Base-by-base conservation (phyloP, 257 asterid genomes). In the Scutellaria galericulata region DNA sequence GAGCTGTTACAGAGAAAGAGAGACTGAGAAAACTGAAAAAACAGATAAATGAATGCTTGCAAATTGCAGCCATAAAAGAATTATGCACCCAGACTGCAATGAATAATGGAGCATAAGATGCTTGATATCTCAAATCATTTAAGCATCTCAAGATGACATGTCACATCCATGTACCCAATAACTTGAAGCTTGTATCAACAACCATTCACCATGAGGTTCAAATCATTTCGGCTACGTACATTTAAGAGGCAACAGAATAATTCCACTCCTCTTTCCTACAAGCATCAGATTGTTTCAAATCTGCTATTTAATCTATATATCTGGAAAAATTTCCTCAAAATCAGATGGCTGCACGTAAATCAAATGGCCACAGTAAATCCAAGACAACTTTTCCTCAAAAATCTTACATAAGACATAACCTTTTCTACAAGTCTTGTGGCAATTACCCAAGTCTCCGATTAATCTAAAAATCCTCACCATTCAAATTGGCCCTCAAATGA, bases 1-100 rank as follows among this genome's bases (percentile, higher is more conserved):
- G 24, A 94, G 95, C 97, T 91, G 96, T 75, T 51, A 55, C 47
- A 67, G 68, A 63, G 55, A 39, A 67, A 73, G 52, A 76, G 53
- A 60, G 63, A 73, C 20, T 50, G 48, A 51, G 69, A 75, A 57
- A 68, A 7, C 9, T n/a, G 27, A 46, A 62, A 9, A 40, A 74
- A 22, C 55, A 70, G 3, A 37, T 48, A 27, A 41, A 47, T 6
- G 9, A 58, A 56, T 18, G 54, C 56, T 68, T 50, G 14, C 66
- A 59, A 41, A 66, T 10, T 3, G 9, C 56, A 64, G 12, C 45
- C 18, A 46, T 12, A 18, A 37, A 57, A n/a, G 24, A 39, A 68
- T 22, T 54, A 71, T 57, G 7, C 20, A 9, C 12, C 57, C 51
- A 10, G 40, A 59, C 27, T 41, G 74, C 45, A 58, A 10, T 9